Base-by-base conservation (phyloP, 495 filamentous ascomycete species). In the Aspergillus sclerotiicarbonarius region DNA sequence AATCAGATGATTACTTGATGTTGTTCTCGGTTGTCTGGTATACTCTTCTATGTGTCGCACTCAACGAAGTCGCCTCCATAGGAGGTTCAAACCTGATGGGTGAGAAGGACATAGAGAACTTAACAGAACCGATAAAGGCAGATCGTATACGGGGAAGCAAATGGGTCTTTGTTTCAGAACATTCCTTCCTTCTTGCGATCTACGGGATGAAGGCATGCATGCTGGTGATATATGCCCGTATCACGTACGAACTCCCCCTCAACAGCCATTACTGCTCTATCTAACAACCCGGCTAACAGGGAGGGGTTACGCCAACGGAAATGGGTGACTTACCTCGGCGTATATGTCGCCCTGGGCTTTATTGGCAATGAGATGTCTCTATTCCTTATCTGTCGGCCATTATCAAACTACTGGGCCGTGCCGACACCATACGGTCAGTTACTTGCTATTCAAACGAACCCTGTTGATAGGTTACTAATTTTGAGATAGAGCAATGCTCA, bases 351-450 rank as follows among this genome's bases (percentile, higher is more conserved):
- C 0, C 18, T 84, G 8, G 81, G 78, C 9, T 88, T 86, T 56
- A 61, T 87, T 44, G 68, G 78, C 4, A 85, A 83, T 60, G 82
- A 88, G 59, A 68, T 85, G 6, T 71, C 86, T n/a, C 84, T 87
- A 52, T 84, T 88, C 63, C 80, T 76, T 20, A 82, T 84, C 45
- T 90, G 87, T 61, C 73, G 76, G 52, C 87, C 87, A 8, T 76
- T 90, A 37, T 56, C 63, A 16, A 60, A 84, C 32, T 89, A 89
- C 62, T 88, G 83, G 83, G 80, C 81, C 5, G 82, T 81, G 16
- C 80, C 80, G 32, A 67, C 70, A 2, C 54, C 63, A 9, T 66
- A 77, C 54, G 52, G 67, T 68, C 51, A 64, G 63, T 61, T 10
- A 10, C 21, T 39, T 33, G 10, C 37, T 19, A 13, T 47, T 33